Base-by-base conservation (phyloP, 1,284 basidiomycete species). In the Papiliotrema terrestris region DNA sequence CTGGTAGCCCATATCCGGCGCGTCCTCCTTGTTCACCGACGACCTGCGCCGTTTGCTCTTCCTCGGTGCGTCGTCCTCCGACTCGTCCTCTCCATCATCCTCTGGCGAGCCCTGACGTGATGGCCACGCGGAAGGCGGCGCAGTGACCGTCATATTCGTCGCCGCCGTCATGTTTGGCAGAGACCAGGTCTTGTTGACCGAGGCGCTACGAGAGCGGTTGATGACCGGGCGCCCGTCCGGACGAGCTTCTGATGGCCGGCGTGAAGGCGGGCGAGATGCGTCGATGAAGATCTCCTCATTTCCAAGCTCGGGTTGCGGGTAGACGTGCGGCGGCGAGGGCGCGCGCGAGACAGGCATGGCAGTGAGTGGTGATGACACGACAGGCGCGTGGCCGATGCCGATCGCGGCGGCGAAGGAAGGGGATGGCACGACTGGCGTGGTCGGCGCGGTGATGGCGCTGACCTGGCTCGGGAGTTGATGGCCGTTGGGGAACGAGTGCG, bases 401-500 rank as follows among this genome's bases (percentile, higher is more conserved):
- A 73, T 59, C 3, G 63, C 54, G 0, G 62, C 50, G 41, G 60
- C 55, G 49, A 71, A 72, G 17, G 54, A 58, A 0, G 64, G 61
- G 2, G 65, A 60, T 1, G 67, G 55, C 11, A 58, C 57, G 15
- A 68, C 59, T 1, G 69, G 68, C 4, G 67, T 68, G 25, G 59
- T 57, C 8, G 66, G 56, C 2, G 61, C 50, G 6, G 63, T 37
- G 2, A 56, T 41, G 17, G 52, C 56, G 42, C 68, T 63, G 14
- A 67, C 38, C 56, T 75, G 73, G 49, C 67, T 72, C 6, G 72
- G 68, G 2, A 76, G 54, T 49, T 72, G 70, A 59, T 73, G 70
- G 14, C 67, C 69, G 48, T 75, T 75, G 15, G 75, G 74, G 61
- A 67, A 78, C 2, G 75, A 76, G 53, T 77, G 75, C 8, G 73